These are phyloP conservation scores for Malassezia pachydermatis DNA, from an alignment of 1,284 basidiomycete genomes.

Conservation along the genomic window DNA sequence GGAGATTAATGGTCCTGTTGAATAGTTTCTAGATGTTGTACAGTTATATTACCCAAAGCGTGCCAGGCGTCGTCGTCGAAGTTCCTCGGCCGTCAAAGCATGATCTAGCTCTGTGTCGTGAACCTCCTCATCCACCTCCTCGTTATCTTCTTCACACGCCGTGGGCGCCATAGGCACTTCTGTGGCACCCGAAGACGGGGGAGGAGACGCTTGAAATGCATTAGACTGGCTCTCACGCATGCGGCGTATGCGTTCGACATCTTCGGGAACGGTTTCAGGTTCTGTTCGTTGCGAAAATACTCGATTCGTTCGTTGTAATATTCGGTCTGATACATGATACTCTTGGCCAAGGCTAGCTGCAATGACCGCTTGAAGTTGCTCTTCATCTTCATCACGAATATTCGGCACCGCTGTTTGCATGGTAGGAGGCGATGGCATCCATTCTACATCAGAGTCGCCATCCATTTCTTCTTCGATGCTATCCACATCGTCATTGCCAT, in stretches of 20 bases:
- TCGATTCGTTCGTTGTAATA: not conserved
- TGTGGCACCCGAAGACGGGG: no score
- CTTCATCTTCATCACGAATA: not conserved
- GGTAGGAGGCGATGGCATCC: constrained; percentile 32
- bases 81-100: constrained; percentile 5
- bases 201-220: not conserved
- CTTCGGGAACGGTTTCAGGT: not conserved
- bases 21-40: not conserved
- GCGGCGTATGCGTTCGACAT: constrained; percentile 12
- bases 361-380: constrained; percentile 16
- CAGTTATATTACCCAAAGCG: constrained; percentile 7
- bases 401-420: no score
- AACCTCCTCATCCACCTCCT: not conserved
- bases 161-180: no score
- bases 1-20: not conserved
- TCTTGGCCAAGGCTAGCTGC: constrained; percentile 15
- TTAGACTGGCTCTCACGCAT: not conserved
- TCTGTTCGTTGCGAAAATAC: not conserved
- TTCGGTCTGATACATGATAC: not conserved
- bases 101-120: not conserved
- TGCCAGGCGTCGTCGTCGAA: constrained; percentile 11
- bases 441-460: constrained; percentile 36
- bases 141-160: not conserved
- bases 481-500: no score
- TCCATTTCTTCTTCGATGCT: no score